phyloP scores from a whole-genome alignment of 352 stramenopile genomes.

The Phytopythium montanum region DNA sequence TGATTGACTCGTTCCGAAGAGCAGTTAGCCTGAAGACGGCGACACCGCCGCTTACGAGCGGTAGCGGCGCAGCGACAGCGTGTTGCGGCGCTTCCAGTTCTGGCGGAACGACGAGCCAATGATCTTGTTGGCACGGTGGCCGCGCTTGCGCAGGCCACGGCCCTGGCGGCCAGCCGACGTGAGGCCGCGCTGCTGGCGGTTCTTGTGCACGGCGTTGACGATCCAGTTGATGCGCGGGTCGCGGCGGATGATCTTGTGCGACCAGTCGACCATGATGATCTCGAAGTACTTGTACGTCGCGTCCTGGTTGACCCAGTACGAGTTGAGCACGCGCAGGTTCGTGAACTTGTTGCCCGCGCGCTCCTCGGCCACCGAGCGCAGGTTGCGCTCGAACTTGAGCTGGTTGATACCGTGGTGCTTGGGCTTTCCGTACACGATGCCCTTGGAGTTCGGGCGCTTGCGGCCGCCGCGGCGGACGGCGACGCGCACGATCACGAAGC shows the following conservation, averaged over 20 bases:
- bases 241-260: slow-evolving; percentile 97
- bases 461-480: slow-evolving; percentile 97
- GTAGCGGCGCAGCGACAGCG: slow-evolving; percentile 97
- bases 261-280: slow-evolving; percentile 99
- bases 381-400: slow-evolving; percentile 98
- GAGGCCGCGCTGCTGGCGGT: slow-evolving; percentile 98
- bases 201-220: slow-evolving; percentile 98
- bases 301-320: slow-evolving; percentile 99
- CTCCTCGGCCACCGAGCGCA: slow-evolving; percentile 98
- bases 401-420: slow-evolving; percentile 99
- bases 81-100: slow-evolving; percentile 99
- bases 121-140: slow-evolving; percentile 99
- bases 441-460: slow-evolving; percentile 99
- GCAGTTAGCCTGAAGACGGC: background rate
- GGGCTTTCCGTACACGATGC: slow-evolving; percentile 99
- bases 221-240: slow-evolving; percentile 99
- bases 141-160: slow-evolving; percentile 97
- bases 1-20: slow-evolving; percentile 3
- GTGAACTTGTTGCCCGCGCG: slow-evolving; percentile 96
- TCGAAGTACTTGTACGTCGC: slow-evolving; percentile 99
- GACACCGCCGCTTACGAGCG: slow-evolving; percentile 81
- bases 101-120: slow-evolving; percentile 95
- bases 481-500: slow-evolving; percentile 97
- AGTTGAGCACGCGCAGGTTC: slow-evolving; percentile 99
- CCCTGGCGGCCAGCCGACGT: slow-evolving; percentile 96